Percentiles rank a stretch among this genome's conserved stretches.
Evolutionary conservation across 257 asterid genomes (phyloP).

Genomic region (Apocynum venetum): DNA sequence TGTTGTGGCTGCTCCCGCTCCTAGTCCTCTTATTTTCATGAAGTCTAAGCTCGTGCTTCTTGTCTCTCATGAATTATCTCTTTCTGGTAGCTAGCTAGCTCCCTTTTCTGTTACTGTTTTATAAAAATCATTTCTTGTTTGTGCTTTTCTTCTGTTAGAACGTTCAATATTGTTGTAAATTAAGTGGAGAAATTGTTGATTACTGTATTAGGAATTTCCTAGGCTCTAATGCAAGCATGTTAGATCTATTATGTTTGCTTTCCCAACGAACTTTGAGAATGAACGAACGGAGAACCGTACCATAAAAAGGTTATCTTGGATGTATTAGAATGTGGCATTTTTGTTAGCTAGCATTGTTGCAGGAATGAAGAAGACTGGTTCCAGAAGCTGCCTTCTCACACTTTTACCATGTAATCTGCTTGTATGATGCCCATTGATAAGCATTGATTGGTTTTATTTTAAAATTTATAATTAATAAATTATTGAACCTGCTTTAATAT

Average conservation of each 20-base stretch:
- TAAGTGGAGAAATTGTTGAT: neutral
- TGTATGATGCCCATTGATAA: neutral
- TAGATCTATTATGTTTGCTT: neutral
- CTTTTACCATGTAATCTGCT: neutral
- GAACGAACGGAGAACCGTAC: neutral
- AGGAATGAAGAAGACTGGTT: neutral
- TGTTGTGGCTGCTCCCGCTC: conserved; percentile 28
- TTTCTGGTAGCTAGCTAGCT: conserved; percentile 45
- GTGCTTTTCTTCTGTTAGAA: conserved; percentile 6
- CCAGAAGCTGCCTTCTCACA: neutral
- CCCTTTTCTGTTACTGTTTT: conserved; percentile 9
- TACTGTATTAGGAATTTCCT: neutral
- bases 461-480: neutral
- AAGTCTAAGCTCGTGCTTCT: conserved; percentile 72
- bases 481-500: neutral
- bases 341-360: neutral
- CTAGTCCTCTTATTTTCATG: conserved; percentile 68
- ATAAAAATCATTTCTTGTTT: conserved; percentile 39
- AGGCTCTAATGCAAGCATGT: neutral
- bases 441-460: neutral
- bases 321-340: neutral
- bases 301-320: neutral
- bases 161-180: neutral
- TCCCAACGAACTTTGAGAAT: neutral
- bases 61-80: conserved; percentile 88